phyloP scores from a whole-genome alignment of 768 basidiomycete genomes.

The Leccinum boreale region DNA sequence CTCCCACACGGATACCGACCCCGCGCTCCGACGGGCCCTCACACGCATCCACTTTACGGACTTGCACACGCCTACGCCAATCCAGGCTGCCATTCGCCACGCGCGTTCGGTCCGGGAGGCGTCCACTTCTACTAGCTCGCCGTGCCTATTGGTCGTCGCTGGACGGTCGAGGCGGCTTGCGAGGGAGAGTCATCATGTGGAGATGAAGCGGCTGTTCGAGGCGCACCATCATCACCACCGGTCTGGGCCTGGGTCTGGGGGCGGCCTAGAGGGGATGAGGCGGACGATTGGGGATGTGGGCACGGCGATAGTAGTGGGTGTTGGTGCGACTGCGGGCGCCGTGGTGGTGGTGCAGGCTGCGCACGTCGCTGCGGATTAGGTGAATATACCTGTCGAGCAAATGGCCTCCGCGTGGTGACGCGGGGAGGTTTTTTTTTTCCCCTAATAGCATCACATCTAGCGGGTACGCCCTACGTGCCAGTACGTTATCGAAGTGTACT shows the following conservation, averaged over 20 bases:
- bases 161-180: conserved; percentile 78
- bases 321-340: conserved; percentile 51
- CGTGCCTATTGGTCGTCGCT: conserved; percentile 57
- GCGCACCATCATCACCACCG: conserved; percentile 25
- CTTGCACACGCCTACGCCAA: conserved; percentile 50
- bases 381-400: background rate
- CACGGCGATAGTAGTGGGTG: conserved; percentile 69
- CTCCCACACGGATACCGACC: conserved; percentile 5
- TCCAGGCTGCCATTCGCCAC: conserved; percentile 52
- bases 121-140: conserved; percentile 14
- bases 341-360: conserved; percentile 73
- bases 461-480: background rate
- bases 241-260: background rate
- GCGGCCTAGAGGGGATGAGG: conserved; percentile 39
- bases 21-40: conserved; percentile 34
- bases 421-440: background rate
- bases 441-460: background rate
- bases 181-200: conserved; percentile 66
- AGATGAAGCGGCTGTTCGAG: conserved; percentile 62
- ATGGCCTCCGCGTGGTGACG: background rate
- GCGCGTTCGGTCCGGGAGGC: conserved; percentile 33
- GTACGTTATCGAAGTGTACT: background rate
- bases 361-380: conserved; percentile 13
- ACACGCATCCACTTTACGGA: conserved; percentile 63
- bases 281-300: conserved; percentile 88